A percentile compares a stretch with the other conserved stretches of the same genome.
Evolutionary conservation across 352 stramenopile species (phyloP).

Genomic region (Bremia lactucae): DNA sequence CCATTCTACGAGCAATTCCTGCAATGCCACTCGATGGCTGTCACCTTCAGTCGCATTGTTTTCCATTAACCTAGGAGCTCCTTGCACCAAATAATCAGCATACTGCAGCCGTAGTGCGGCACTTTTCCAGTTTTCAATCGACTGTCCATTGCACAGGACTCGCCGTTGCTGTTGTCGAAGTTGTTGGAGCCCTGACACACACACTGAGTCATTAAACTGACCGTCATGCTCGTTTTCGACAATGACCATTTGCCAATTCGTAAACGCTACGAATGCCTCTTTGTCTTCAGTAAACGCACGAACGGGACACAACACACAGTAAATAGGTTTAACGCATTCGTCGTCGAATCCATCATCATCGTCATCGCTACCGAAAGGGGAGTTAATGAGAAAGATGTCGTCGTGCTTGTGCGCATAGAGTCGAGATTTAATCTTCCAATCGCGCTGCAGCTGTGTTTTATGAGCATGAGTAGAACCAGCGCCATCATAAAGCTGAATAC

Average conservation of each 20-base stretch:
- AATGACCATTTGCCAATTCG: slow-evolving; percentile 58
- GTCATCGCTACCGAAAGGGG: slow-evolving; percentile 15
- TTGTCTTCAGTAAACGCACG: slow-evolving; percentile 40
- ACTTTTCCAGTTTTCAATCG: slow-evolving; percentile 50
- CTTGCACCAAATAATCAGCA: slow-evolving; percentile 38
- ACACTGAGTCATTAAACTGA: slow-evolving; percentile 32
- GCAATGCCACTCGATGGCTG: slow-evolving; percentile 15
- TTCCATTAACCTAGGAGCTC: slow-evolving; percentile 5
- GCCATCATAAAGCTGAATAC: slow-evolving; percentile 53
- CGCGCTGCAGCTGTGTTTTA: slow-evolving; percentile 33
- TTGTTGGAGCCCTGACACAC: slow-evolving; percentile 28
- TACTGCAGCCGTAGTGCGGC: slow-evolving; percentile 29
- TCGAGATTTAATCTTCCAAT: slow-evolving; percentile 41
- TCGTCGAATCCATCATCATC: slow-evolving; percentile 39
- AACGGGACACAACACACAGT: slow-evolving; percentile 54
- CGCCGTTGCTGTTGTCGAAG: slow-evolving; percentile 40
- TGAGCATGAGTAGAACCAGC: slow-evolving; percentile 14
- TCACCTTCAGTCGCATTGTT: slow-evolving; percentile 3
- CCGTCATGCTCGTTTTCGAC: slow-evolving; percentile 57
- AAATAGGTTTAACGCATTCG: slow-evolving; percentile 36
- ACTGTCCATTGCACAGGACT: slow-evolving; percentile 49
- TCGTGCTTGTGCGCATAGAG: slow-evolving; percentile 12
- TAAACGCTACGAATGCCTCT: slow-evolving; percentile 34
- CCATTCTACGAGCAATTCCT: slow-evolving; percentile 33
- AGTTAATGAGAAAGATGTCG: slow-evolving; percentile 19